Base-by-base conservation (phyloP, 768 basidiomycete genomes). In the Mycena vulgaris region DNA sequence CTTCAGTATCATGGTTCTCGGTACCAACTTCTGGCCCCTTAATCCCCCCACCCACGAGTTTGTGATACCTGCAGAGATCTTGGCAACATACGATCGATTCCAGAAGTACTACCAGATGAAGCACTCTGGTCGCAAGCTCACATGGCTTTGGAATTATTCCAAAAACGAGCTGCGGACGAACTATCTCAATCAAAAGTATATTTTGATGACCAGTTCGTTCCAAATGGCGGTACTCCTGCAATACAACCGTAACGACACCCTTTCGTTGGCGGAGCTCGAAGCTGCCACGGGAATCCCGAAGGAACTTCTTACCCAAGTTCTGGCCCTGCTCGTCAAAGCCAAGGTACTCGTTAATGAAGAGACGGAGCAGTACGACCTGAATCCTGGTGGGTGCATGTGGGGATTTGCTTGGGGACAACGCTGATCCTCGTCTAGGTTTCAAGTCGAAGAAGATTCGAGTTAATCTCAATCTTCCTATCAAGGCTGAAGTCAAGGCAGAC, bases 121-220 rank as follows among this genome's bases (percentile, higher is more conserved):
- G 80, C 95, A 97, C 80, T 94, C 93, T 3, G 97, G 96, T 17
- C 93, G 97, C 69, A 97, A 97, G 78, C 88, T 99, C 48, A 97
- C 95, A 0, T 99, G 97, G 97, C 83, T 99, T 13, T 99, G 98
- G 98, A 97, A 98, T 77, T 95, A 97, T 80, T 96, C 92, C 63
- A 97, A 97, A 85, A 97, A 97, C 82, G 98, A 99, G 79, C 88
- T 99, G 8, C 90, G 93, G 64, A 97, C 97, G 72, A 96, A 94
- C 77, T 96, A 98, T 81, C 86, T 95, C 62, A 92, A 92, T 77
- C 95, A 96, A 81, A 98, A 96, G 81, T 98, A 98, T 84, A 96
- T 97, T 75, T 84, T 99, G 78, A 95, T 96, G 92, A 95, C 95
- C 35, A 96, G 94, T 75, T 90, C 96, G 11, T 98, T 93, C 82